Evolutionary conservation across 768 basidiomycete genomes (phyloP).

Genomic region (Cubamyces sp.): DNA sequence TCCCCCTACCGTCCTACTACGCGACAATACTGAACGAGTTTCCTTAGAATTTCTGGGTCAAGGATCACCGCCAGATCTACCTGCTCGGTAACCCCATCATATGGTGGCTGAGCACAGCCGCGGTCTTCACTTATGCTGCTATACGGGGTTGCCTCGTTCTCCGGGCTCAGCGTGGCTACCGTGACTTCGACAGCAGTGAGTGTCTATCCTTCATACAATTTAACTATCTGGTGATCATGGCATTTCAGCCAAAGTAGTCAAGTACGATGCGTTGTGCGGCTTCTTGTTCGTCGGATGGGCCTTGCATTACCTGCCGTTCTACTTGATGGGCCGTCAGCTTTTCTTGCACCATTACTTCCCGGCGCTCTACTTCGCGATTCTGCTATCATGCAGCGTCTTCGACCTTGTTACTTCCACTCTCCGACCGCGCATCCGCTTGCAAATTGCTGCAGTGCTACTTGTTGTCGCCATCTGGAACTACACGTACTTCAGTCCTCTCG

Average conservation of each 20-base stretch:
- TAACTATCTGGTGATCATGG: slow-evolving; percentile 1
- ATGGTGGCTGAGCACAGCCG: slow-evolving; percentile 85
- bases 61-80: slow-evolving; percentile 94
- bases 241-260: slow-evolving; percentile 80
- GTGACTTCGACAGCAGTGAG: slow-evolving; percentile 92
- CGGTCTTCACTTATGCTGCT: slow-evolving; percentile 67
- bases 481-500: slow-evolving; percentile 75
- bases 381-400: slow-evolving; percentile 76
- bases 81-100: slow-evolving; percentile 92
- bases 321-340: slow-evolving; percentile 94
- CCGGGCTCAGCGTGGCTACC: slow-evolving; percentile 86
- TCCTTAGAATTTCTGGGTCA: slow-evolving; percentile 94
- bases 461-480: slow-evolving; percentile 81
- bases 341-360: slow-evolving; percentile 99
- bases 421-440: slow-evolving; percentile 74
- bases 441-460: slow-evolving; percentile 76
- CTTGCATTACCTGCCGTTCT: slow-evolving; percentile 96
- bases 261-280: slow-evolving; percentile 88
- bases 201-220: slow-evolving; percentile 6
- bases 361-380: slow-evolving; percentile 90
- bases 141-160: slow-evolving; percentile 83
- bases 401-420: slow-evolving; percentile 84
- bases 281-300: slow-evolving; percentile 94
- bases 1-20: slow-evolving; percentile 21
- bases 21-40: slow-evolving; percentile 2